Evolutionary conservation across 2,329 filamentous ascomycete species (phyloP).

Genomic region (Tolypocladium inflatum): DNA sequence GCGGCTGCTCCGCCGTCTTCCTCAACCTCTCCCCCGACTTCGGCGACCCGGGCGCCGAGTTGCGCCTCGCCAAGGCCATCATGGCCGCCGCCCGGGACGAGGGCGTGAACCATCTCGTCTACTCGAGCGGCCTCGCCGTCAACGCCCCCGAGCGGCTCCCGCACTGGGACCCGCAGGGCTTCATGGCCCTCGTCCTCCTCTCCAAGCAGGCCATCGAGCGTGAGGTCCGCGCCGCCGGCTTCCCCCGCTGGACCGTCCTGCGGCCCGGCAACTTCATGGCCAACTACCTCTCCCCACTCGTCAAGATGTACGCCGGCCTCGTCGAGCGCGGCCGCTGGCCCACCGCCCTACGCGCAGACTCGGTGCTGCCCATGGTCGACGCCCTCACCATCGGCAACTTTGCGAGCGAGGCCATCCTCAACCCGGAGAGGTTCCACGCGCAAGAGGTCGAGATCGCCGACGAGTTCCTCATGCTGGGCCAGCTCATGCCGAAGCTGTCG

Average conservation of each 20-base stretch:
- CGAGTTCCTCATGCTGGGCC: constrained; percentile 25
- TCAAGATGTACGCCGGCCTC: constrained; percentile 28
- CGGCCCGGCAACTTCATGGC: constrained; percentile 41
- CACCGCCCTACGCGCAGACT: constrained; percentile 23
- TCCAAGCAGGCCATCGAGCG: constrained; percentile 34
- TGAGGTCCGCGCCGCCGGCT: constrained; percentile 22
- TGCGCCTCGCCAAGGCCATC: constrained; percentile 18
- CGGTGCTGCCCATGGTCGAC: constrained; percentile 32
- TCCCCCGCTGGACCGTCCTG: constrained; percentile 37
- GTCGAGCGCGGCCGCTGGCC: constrained; percentile 25
- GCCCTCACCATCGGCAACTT: constrained; percentile 37
- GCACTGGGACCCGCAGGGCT: constrained; percentile 14
- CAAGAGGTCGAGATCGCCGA: constrained; percentile 30
- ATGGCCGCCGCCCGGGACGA: constrained; percentile 25
- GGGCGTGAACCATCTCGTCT: constrained; percentile 27
- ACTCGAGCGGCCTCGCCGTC: constrained; percentile 22
- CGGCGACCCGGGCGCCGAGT: constrained; percentile 17
- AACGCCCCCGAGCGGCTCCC: constrained; percentile 17
- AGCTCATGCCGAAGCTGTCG: constrained; percentile 26
- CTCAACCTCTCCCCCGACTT: constrained; percentile 23
- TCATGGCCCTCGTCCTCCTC: constrained; percentile 19
- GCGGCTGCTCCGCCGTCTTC: constrained; percentile 21
- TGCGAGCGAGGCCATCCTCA: constrained; percentile 29
- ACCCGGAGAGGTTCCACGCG: constrained; percentile 29
- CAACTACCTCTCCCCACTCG: constrained; percentile 35